phyloP scores from a whole-genome alignment of 441 rosid species.

The Kokia cookei region DNA sequence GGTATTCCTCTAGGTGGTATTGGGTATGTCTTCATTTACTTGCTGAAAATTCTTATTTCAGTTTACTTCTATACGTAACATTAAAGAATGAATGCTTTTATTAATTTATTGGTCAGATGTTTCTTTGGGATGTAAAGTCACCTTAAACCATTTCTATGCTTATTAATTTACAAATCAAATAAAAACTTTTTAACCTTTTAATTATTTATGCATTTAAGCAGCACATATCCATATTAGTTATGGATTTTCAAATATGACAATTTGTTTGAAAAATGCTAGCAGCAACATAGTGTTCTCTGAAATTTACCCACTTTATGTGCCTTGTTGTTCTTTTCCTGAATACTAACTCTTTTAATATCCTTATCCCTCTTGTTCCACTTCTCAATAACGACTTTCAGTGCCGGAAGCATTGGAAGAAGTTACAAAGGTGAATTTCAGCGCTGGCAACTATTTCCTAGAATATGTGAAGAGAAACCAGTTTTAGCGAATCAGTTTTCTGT shows the following conservation, averaged over 20 bases:
- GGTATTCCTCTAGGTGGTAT: slow-evolving; percentile 87
- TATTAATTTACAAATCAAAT: not conserved
- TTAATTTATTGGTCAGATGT: not conserved
- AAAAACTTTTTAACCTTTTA: not conserved
- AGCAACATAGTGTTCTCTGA: not conserved
- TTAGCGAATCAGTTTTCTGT: slow-evolving; percentile 96
- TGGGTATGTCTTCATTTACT: slow-evolving; percentile 49
- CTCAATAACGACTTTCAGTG: slow-evolving; percentile 23
- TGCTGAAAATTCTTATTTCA: not conserved
- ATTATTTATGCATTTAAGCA: not conserved
- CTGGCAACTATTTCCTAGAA: slow-evolving; percentile 70
- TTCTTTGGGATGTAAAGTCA: not conserved
- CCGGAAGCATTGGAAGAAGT: slow-evolving; percentile 96
- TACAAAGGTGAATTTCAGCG: slow-evolving; percentile 89
- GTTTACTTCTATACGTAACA: not conserved
- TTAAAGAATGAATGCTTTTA: not conserved
- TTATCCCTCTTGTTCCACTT: not conserved
- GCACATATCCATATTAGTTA: not conserved
- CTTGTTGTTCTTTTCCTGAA: not conserved
- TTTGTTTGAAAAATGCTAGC: not conserved
- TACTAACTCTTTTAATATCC: not conserved
- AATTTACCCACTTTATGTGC: not conserved
- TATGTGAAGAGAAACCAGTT: slow-evolving; percentile 69
- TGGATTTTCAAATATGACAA: not conserved
- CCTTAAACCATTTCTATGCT: not conserved